These are phyloP conservation scores for Vitellaria paradoxa DNA, from an alignment of 179 eudicot species.

Conservation along the genomic window DNA sequence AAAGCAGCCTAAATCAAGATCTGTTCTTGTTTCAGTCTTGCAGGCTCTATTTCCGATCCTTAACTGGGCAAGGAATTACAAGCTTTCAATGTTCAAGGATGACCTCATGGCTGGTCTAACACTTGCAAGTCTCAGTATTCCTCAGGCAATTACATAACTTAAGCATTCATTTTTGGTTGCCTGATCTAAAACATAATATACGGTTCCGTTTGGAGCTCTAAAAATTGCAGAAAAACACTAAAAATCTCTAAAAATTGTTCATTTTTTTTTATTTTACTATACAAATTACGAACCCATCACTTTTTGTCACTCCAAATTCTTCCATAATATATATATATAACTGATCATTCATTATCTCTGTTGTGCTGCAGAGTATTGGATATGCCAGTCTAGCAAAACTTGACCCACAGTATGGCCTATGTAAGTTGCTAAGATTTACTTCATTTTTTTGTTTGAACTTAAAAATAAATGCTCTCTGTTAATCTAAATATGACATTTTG, in stretches of 20 bases:
- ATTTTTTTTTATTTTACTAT: too few species aligned
- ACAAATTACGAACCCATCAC: too few species aligned
- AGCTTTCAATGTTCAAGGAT: slow-evolving; percentile 26
- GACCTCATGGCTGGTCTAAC: slow-evolving; percentile 44
- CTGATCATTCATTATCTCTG: background rate
- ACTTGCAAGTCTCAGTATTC: slow-evolving; percentile 43
- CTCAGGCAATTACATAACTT: slow-evolving; percentile 24
- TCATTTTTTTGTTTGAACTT: background rate
- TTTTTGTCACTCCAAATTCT: too few species aligned
- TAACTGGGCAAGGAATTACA: slow-evolving; percentile 28
- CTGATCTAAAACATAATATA: background rate
- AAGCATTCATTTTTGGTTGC: background rate
- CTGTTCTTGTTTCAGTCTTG: slow-evolving; percentile 19
- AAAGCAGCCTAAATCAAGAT: slow-evolving; percentile 10
- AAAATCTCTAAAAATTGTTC: too few species aligned
- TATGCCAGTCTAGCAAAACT: slow-evolving; percentile 37
- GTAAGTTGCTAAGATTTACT: slow-evolving; percentile 17
- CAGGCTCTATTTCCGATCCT: slow-evolving; percentile 32
- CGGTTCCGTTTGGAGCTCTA: too few species aligned
- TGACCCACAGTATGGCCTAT: slow-evolving; percentile 35
- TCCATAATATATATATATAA: too few species aligned
- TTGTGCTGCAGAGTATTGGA: slow-evolving; percentile 33
- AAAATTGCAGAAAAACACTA: too few species aligned
- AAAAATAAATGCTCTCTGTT: too few species aligned
- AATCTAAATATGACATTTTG: background rate